These are phyloP conservation scores for Arthrobotrys entomopaga DNA, from an alignment of 2,329 filamentous ascomycete genomes.

Conservation along the genomic window DNA sequence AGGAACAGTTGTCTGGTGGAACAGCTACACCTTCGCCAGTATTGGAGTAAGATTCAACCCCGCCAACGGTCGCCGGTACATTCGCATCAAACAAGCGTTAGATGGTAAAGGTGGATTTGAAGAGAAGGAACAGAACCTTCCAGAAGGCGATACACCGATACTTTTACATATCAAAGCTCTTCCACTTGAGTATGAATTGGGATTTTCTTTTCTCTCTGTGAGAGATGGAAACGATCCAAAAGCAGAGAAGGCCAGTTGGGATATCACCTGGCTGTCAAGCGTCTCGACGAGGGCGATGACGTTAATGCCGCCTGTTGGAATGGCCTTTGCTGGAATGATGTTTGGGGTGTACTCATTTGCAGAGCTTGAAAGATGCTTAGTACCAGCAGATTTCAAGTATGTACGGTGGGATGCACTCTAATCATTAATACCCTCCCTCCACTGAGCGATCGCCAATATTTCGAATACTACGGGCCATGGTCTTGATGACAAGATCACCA, in stretches of 20 bases:
- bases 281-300: constrained; percentile 60
- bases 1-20: constrained; percentile 69
- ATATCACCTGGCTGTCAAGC: constrained; percentile 48
- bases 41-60: constrained; percentile 61
- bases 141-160: constrained; percentile 14
- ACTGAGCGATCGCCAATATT: too few relatives aligned
- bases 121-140: constrained; percentile 29
- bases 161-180: constrained; percentile 50
- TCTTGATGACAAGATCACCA: too few relatives aligned
- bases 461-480: too few relatives aligned
- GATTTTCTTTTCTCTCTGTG: constrained; percentile 25
- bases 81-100: constrained; percentile 57
- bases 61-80: constrained; percentile 46
- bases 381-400: constrained; percentile 63
- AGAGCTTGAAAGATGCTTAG: constrained; percentile 62
- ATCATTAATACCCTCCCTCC: neutral
- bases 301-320: constrained; percentile 62
- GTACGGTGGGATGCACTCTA: constrained; percentile 56
- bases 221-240: neutral
- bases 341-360: constrained; percentile 65
- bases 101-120: constrained; percentile 44
- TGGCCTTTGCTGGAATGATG: constrained; percentile 65
- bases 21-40: constrained; percentile 64
- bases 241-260: constrained; percentile 54
- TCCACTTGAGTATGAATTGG: constrained; percentile 42